Conservation (phyloP, 1,139 yeast species). For the Geotrichum carabidarum region DNA sequence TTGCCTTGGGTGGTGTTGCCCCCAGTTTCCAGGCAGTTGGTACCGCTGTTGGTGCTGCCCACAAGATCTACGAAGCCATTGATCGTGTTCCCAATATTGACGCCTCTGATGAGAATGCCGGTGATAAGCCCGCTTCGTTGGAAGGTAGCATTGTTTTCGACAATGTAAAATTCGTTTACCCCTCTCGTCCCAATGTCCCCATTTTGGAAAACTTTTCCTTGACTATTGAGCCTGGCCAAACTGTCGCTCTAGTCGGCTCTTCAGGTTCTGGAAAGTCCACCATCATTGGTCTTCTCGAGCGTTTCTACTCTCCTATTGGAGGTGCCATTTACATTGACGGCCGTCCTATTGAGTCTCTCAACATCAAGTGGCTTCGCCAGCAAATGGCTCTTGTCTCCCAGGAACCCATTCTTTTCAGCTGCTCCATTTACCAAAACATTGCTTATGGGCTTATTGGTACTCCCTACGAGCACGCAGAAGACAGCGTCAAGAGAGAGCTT, state of each 20-base stretch:
- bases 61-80: slow-evolving; percentile 42
- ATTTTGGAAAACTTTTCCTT: slow-evolving; percentile 65
- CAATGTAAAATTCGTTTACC: slow-evolving; percentile 70
- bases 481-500: slow-evolving; percentile 32
- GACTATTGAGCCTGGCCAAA: slow-evolving; percentile 61
- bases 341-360: slow-evolving; percentile 54
- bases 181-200: slow-evolving; percentile 75
- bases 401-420: slow-evolving; percentile 77
- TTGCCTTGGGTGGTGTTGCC: slow-evolving; percentile 41
- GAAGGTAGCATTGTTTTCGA: slow-evolving; percentile 55
- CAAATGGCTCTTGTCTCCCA: slow-evolving; percentile 83
- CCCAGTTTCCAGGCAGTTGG: slow-evolving; percentile 41
- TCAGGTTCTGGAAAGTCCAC: slow-evolving; percentile 93
- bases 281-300: slow-evolving; percentile 62
- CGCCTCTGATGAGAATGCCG: slow-evolving; percentile 31
- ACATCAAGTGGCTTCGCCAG: slow-evolving; percentile 66
- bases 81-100: slow-evolving; percentile 41
- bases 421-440: slow-evolving; percentile 72
- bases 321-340: slow-evolving; percentile 71
- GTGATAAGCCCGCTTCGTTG: slow-evolving; percentile 35
- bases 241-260: slow-evolving; percentile 85
- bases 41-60: slow-evolving; percentile 41
- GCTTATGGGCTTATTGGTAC: slow-evolving; percentile 63
- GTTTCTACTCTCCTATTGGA: slow-evolving; percentile 58
- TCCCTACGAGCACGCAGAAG: slow-evolving; percentile 44